phyloP scores from a whole-genome alignment of 208 protist genomes.

The Vickermania ingenoplastis region DNA sequence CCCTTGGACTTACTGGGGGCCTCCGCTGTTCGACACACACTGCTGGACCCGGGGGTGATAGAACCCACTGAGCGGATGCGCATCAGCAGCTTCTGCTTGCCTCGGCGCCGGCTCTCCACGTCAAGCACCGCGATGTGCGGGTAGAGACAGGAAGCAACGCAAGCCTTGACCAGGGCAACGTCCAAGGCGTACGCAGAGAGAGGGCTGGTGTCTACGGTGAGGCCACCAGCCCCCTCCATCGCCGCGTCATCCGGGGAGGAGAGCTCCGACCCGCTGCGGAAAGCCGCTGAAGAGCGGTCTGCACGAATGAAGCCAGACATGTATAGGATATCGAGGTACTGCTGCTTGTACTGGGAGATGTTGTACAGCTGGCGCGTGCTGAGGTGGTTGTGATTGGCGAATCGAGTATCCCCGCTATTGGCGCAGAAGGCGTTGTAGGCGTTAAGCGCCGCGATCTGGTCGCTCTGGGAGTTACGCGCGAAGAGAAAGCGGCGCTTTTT shows the following conservation, averaged over 20 bases:
- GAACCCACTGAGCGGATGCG: constrained; percentile 30
- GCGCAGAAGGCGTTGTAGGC: constrained; percentile 75
- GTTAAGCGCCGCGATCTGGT: constrained; percentile 78
- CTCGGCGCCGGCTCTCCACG: constrained; percentile 12
- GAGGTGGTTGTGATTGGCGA: constrained; percentile 50
- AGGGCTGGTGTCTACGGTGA: constrained; percentile 50
- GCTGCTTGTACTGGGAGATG: constrained; percentile 80
- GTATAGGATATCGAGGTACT: constrained; percentile 70
- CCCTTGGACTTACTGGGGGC: constrained; percentile 25
- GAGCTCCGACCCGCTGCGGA: constrained; percentile 3
- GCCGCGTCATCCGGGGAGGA: background rate
- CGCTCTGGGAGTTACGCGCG: constrained; percentile 55
- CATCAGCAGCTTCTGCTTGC: constrained; percentile 28
- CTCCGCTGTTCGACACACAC: constrained; percentile 55
- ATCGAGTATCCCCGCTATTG: constrained; percentile 22
- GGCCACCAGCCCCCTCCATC: constrained; percentile 1
- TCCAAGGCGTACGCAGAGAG: constrained; percentile 53
- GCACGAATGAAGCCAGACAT: constrained; percentile 34
- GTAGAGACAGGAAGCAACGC: constrained; percentile 61
- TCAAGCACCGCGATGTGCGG: constrained; percentile 83
- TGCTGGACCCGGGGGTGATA: constrained; percentile 70
- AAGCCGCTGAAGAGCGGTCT: constrained; percentile 7
- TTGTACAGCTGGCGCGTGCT: constrained; percentile 36
- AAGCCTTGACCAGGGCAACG: constrained; percentile 80
- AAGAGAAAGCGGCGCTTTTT: constrained; percentile 43